Conservation (phyloP, 2,329 filamentous ascomycete genomes). For the Fusarium multiceps region DNA sequence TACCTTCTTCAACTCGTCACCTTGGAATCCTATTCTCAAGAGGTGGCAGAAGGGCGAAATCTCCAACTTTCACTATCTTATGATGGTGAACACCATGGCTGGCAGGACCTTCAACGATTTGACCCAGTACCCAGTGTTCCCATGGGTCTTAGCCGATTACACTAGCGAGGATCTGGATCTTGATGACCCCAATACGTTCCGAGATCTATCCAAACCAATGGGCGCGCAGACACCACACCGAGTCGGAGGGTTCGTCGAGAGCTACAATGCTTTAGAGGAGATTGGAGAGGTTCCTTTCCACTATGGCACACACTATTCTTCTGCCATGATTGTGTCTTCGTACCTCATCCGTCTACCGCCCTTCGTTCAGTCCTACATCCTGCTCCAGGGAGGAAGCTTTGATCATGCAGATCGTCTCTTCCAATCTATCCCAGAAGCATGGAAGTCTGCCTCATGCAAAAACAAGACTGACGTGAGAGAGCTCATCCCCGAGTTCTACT, state of each 20-base stretch:
- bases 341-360: constrained; percentile 95
- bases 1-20: constrained; percentile 86
- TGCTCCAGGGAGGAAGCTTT: constrained; percentile 95
- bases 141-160: constrained; percentile 96
- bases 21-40: constrained; percentile 85
- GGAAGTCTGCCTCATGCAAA: constrained; percentile 87
- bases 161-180: constrained; percentile 92
- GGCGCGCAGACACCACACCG: constrained; percentile 84
- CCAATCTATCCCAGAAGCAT: constrained; percentile 90
- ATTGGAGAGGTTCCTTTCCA: constrained; percentile 95
- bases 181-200: constrained; percentile 83
- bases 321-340: constrained; percentile 97
- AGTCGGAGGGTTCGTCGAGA: constrained; percentile 82
- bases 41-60: constrained; percentile 95
- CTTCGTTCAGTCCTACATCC: constrained; percentile 93
- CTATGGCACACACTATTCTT: constrained; percentile 98
- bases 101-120: constrained; percentile 97
- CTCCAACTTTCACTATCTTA: constrained; percentile 98
- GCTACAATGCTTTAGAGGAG: constrained; percentile 88
- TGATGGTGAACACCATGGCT: constrained; percentile 98
- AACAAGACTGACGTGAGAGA: constrained; percentile 96
- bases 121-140: constrained; percentile 97
- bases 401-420: constrained; percentile 97
- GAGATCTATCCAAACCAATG: constrained; percentile 95
- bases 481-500: constrained; percentile 97